Conservation (phyloP, 2,329 filamentous ascomycete species). For the Pseudohalonectria lignicola region DNA sequence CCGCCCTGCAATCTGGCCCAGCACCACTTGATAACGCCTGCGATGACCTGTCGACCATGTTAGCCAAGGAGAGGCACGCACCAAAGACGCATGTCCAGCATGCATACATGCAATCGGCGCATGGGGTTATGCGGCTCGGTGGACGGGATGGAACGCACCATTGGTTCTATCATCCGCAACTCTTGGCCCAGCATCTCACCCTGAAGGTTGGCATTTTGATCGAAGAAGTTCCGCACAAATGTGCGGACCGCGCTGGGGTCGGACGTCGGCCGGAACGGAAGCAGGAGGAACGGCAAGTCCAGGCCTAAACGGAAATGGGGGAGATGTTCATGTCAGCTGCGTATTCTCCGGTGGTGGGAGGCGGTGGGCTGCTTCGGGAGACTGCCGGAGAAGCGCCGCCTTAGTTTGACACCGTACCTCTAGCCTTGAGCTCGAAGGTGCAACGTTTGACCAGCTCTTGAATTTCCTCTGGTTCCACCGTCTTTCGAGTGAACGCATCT, state of each 20-base stretch:
- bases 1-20: conserved; percentile 89
- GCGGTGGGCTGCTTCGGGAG: too few relatives aligned
- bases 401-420: too few relatives aligned
- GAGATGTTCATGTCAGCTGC: too few relatives aligned
- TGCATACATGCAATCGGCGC: too few relatives aligned
- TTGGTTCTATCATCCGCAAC: conserved; percentile 82
- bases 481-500: conserved; percentile 74
- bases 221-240: conserved; percentile 90
- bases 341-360: too few relatives aligned
- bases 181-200: conserved; percentile 73
- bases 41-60: conserved; percentile 56
- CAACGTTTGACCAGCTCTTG: conserved; percentile 77
- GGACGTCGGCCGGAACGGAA: conserved; percentile 88
- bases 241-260: conserved; percentile 86
- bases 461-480: conserved; percentile 81
- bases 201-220: conserved; percentile 48
- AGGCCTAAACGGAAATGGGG: conserved; percentile 57
- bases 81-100: conserved; percentile 4
- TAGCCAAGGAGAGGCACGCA: conserved; percentile 7
- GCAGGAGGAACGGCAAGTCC: conserved; percentile 81
- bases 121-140: too few relatives aligned
- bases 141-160: conserved; percentile 69
- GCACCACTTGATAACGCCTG: conserved; percentile 95
- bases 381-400: too few relatives aligned
- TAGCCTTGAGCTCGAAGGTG: conserved; percentile 82